Percentiles rank a stretch among this genome's conserved stretches.
phyloP scores from a whole-genome alignment of 1,284 basidiomycete genomes.

The Melampsora larici-populina region DNA sequence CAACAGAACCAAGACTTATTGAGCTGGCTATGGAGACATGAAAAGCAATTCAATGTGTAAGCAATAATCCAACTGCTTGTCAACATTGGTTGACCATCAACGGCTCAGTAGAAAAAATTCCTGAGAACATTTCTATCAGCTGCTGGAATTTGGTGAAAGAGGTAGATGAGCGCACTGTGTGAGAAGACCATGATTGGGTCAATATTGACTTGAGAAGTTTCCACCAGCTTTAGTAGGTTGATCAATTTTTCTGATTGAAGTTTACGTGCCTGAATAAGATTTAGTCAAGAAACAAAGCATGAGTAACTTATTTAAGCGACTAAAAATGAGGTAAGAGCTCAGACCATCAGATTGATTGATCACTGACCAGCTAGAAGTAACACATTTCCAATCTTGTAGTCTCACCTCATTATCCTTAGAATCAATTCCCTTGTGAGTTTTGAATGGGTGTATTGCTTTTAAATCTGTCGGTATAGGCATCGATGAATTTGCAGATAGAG shows the following conservation, averaged over 20 bases:
- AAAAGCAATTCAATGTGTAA: background rate
- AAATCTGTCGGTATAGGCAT: no score
- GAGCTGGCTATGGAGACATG: background rate
- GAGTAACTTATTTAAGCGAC: no score
- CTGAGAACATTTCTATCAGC: background rate
- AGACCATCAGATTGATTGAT: background rate
- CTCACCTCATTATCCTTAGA: background rate
- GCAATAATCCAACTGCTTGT: no score
- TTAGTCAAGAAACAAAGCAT: no score
- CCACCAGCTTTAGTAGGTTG: background rate
- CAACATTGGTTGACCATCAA: no score
- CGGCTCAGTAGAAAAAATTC: background rate
- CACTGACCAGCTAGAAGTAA: background rate
- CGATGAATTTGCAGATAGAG: no score
- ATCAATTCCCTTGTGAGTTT: no score
- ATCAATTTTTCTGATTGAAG: background rate
- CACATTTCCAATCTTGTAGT: no score
- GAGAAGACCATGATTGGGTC: background rate
- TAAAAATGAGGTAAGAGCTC: no score
- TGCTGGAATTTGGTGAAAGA: background rate
- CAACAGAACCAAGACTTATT: slow-evolving; percentile 17
- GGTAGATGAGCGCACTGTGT: background rate
- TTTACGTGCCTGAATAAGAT: background rate
- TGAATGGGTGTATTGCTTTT: no score
- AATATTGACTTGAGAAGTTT: background rate